Evolutionary conservation across 2,329 filamentous ascomycete species (phyloP).

Genomic region (Colletotrichum musicola): DNA sequence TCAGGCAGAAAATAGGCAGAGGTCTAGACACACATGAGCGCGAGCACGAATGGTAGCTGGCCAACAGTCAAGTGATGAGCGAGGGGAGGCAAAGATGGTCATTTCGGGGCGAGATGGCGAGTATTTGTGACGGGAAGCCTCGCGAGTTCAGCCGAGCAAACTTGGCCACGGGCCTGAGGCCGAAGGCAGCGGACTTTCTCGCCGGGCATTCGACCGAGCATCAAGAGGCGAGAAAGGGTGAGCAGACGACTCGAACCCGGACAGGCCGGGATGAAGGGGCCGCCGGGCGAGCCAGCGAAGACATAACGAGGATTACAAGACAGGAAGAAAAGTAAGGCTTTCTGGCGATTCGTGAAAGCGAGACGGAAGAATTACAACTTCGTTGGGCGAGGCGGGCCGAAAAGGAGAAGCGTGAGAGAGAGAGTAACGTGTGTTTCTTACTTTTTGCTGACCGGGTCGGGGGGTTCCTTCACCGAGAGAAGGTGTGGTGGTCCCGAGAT

Average conservation of each 20-base stretch:
- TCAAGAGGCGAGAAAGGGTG: neutral
- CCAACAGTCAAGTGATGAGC: neutral
- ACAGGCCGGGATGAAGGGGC: neutral
- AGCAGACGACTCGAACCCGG: neutral
- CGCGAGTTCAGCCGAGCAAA: neutral
- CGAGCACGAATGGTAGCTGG: neutral
- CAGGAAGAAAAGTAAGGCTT: neutral
- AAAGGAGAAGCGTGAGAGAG: neutral
- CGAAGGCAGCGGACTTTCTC: neutral
- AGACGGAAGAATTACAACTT: neutral
- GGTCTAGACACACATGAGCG: neutral
- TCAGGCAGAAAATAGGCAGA: constrained; percentile 14
- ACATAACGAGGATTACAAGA: no score
- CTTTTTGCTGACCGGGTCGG: constrained; percentile 8
- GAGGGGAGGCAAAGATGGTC: neutral
- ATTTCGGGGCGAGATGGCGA: constrained; percentile 8
- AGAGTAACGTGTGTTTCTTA: neutral
- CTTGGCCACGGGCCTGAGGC: neutral
- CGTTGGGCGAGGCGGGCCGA: constrained; percentile 12
- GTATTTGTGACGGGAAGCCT: constrained; percentile 19
- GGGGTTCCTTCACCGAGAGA: constrained; percentile 11
- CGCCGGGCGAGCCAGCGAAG: neutral
- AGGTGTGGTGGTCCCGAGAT: neutral
- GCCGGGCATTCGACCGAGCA: neutral
- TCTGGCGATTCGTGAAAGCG: neutral